Percentiles rank a stretch among this genome's conserved stretches.
Evolutionary conservation across 2,329 filamentous ascomycete species (phyloP).

Genomic region (Colletotrichum truncatum): DNA sequence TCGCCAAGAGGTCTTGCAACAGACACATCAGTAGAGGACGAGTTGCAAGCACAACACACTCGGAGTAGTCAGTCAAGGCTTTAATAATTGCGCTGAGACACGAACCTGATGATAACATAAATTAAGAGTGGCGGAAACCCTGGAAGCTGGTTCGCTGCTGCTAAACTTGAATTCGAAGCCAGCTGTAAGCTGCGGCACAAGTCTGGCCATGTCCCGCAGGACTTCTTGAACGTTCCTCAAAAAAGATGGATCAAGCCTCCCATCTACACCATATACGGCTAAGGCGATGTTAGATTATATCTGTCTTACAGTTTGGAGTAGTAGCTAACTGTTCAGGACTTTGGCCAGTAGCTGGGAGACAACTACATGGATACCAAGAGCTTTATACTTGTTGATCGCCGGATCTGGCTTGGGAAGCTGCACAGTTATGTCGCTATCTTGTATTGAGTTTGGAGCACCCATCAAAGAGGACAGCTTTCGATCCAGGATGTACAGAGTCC

Average conservation of each 20-base stretch:
- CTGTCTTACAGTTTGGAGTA: neutral
- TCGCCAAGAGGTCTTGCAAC: neutral
- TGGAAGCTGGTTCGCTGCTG: conserved; percentile 1
- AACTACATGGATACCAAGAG: conserved; percentile 10
- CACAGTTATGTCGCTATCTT: conserved; percentile 4
- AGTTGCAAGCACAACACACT: conserved; percentile 12
- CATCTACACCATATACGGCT: conserved; percentile 20
- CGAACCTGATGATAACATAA: conserved; percentile 22
- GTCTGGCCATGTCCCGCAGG: neutral
- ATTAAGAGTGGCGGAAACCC: conserved; percentile 5
- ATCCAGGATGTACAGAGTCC: conserved; percentile 21
- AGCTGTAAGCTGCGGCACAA: conserved; percentile 1
- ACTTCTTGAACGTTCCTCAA: conserved; percentile 8
- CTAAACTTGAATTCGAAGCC: conserved; percentile 19
- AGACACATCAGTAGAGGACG: conserved; percentile 9
- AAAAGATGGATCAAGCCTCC: conserved; percentile 7
- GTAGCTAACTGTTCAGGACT: neutral
- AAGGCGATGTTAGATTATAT: neutral
- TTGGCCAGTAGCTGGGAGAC: conserved; percentile 13
- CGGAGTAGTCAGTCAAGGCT: neutral
- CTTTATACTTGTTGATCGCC: neutral
- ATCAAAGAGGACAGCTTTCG: conserved; percentile 15
- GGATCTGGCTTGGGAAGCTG: neutral
- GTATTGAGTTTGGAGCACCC: conserved; percentile 11
- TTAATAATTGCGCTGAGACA: neutral